Base-by-base conservation (phyloP, 139 green algal genomes). In the Ostreobium quekettii region DNA sequence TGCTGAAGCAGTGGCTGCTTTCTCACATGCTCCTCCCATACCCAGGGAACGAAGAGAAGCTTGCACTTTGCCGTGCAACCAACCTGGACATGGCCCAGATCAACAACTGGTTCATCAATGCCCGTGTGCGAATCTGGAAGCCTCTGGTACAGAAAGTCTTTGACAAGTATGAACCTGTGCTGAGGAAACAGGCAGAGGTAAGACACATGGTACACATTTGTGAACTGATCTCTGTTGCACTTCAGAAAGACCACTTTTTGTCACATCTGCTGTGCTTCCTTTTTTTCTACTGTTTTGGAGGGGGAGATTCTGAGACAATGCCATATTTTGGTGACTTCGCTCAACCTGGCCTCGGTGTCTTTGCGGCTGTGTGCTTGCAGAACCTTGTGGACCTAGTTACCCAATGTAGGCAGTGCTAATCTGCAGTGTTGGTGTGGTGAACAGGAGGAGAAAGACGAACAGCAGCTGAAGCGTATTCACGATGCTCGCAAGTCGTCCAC, bases 71-170 rank as follows among this genome's bases (percentile, higher is more conserved):
- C 60, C 19, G 28, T 3, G 57, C 47, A 2, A 83, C 78, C 0
- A 71, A 71, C 11, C 61, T 83, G 38, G 70, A 77, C 42, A 63
- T 78, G 33, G 37, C 73, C 56, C 78, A 79, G 74, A 60, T 81
- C 30, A 84, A 84, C 75, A 84, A 84, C 66, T 84, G 78, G 78
- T 80, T 84, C 72, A 82, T 84, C 72, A 84, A 84, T 53, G 75
- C 75, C 2, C 71, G 78, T 0, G 78, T 82, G 31, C 71, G 78
- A 59, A 78, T 84, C 38, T 82, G 75, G 78, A 66, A 76, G 49
- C 78, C 78, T 6, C 62, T 84, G 48, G 69, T 84, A 31, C 60
- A 59, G 31, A 36, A 57, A 29, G 64, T 83, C 4, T 83, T 73
- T 42, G 32, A 71, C 0, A 47, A 63, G 64, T 69, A 78, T 38